Conservation (phyloP, 495 filamentous ascomycete genomes). For the Cercophora newfieldiana region DNA sequence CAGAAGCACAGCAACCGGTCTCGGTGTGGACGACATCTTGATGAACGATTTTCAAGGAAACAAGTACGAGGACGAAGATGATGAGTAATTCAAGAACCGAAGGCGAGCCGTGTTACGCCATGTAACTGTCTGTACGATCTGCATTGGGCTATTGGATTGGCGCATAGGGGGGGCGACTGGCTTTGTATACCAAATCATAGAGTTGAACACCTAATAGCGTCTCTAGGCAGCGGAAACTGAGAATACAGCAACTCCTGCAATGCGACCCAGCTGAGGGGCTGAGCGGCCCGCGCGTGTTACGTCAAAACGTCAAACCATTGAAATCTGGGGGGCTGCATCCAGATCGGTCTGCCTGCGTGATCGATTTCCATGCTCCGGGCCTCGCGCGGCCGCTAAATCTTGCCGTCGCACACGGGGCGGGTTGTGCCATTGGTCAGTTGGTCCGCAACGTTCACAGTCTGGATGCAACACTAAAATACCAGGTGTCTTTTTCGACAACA, state of each 20-base stretch:
- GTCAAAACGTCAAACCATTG: background rate
- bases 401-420: background rate
- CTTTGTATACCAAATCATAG: background rate
- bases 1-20: constrained; percentile 38
- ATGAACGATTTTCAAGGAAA: constrained; percentile 46
- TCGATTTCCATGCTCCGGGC: background rate
- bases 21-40: constrained; percentile 46
- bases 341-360: background rate
- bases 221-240: background rate
- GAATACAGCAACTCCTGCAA: background rate
- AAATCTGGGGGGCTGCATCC: background rate
- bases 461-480: background rate
- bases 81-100: constrained; percentile 20
- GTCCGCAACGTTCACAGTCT: background rate
- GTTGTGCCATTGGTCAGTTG: background rate
- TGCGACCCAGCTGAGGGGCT: background rate
- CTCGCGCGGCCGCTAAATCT: background rate
- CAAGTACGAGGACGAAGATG: constrained; percentile 45
- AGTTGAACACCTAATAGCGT: background rate
- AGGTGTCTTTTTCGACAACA: background rate
- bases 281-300: background rate
- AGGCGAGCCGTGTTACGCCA: background rate
- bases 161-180: background rate
- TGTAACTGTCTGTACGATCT: background rate
- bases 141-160: constrained; percentile 2